phyloP scores from a whole-genome alignment of 2,329 filamentous ascomycete species.

The Elsinoe arachidis region DNA sequence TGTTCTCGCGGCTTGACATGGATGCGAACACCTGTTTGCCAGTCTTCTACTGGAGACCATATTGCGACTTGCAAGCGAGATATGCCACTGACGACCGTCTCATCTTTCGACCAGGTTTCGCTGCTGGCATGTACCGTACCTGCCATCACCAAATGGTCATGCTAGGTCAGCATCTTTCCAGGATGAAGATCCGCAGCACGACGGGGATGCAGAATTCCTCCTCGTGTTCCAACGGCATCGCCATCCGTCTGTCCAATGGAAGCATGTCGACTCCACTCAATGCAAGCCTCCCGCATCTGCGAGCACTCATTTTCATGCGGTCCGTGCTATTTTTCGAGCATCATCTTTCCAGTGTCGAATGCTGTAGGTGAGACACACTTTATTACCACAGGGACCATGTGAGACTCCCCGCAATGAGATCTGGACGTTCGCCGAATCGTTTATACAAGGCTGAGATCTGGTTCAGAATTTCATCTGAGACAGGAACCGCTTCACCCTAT shows the following conservation, averaged over 20 bases:
- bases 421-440: background rate
- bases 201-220: background rate
- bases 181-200: background rate
- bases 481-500: background rate
- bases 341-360: background rate
- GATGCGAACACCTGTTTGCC: background rate
- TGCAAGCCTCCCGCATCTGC: background rate
- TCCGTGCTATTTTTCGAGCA: background rate
- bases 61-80: conserved; percentile 3
- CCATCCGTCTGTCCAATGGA: background rate
- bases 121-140: background rate
- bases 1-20: conserved; percentile 1
- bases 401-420: background rate
- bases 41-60: background rate
- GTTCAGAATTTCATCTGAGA: background rate
- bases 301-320: background rate
- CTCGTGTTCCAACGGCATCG: background rate
- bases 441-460: background rate
- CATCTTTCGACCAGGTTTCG: background rate
- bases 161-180: background rate
- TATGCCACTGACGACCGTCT: background rate
- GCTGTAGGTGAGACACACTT: background rate
- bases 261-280: background rate
- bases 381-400: background rate
- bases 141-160: background rate